phyloP scores from a whole-genome alignment of 2,329 filamentous ascomycete genomes.

The Colletotrichum spinosum region DNA sequence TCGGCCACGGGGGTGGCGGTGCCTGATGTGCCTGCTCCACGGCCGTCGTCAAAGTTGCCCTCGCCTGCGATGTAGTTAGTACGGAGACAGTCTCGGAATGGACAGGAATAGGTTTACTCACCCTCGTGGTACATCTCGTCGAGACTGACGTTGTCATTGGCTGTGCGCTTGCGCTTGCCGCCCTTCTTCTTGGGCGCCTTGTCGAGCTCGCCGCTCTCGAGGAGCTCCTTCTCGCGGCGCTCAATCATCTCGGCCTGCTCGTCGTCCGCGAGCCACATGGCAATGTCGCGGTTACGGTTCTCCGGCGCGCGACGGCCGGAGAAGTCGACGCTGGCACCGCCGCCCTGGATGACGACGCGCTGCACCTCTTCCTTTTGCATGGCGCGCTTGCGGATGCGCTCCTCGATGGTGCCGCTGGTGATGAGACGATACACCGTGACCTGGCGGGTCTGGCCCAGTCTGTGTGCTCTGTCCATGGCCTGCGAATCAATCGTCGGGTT shows the following conservation, averaged over 20 bases:
- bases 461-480: slow-evolving; percentile 98
- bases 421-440: slow-evolving; percentile 98
- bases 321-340: slow-evolving; percentile 93
- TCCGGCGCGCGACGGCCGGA: slow-evolving; percentile 89
- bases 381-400: slow-evolving; percentile 96
- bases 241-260: slow-evolving; percentile 96
- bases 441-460: slow-evolving; percentile 93
- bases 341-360: slow-evolving; percentile 94
- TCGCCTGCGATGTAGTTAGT: slow-evolving; percentile 73
- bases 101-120: slow-evolving; percentile 60
- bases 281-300: slow-evolving; percentile 97
- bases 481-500: slow-evolving; percentile 99
- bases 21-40: slow-evolving; percentile 66
- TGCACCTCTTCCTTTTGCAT: slow-evolving; percentile 99
- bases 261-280: slow-evolving; percentile 98
- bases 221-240: slow-evolving; percentile 87
- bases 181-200: slow-evolving; percentile 67
- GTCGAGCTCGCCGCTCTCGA: slow-evolving; percentile 76
- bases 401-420: slow-evolving; percentile 95
- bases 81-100: not conserved
- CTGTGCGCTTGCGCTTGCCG: slow-evolving; percentile 66
- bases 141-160: slow-evolving; percentile 70
- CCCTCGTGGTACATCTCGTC: slow-evolving; percentile 99
- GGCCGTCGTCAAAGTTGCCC: slow-evolving; percentile 87
- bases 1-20: slow-evolving; percentile 80